Evolutionary conservation across 805 yeast genomes (phyloP).

Genomic region (Ogataea angusta): DNA sequence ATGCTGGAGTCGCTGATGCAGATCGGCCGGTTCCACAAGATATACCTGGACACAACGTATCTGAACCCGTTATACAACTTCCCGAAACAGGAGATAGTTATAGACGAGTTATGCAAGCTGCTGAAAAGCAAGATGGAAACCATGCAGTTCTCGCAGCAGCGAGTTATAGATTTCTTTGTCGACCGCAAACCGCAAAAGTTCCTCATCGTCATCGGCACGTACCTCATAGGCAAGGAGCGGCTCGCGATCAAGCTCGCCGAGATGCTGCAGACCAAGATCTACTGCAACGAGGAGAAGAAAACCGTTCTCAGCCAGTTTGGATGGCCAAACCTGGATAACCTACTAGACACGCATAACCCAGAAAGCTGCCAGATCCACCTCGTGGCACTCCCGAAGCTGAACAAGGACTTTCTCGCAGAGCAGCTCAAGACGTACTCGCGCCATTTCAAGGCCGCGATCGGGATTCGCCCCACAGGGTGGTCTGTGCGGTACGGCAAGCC

Average conservation of each 20-base stretch:
- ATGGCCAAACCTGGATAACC: constrained; percentile 39
- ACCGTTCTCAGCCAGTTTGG: constrained; percentile 44
- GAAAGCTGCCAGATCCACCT: constrained; percentile 60
- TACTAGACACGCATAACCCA: constrained; percentile 44
- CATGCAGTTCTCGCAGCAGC: constrained; percentile 25
- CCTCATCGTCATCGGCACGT: constrained; percentile 76
- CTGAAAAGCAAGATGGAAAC: constrained; percentile 29
- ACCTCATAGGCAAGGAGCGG: constrained; percentile 89
- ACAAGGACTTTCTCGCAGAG: constrained; percentile 41
- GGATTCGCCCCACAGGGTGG: constrained; percentile 92
- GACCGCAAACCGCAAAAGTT: constrained; percentile 17
- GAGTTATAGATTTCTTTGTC: constrained; percentile 39
- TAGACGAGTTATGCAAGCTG: constrained; percentile 56
- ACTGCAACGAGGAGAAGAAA: constrained; percentile 47
- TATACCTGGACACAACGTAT: constrained; percentile 91
- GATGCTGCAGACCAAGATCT: constrained; percentile 50
- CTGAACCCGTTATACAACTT: constrained; percentile 70
- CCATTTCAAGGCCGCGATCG: constrained; percentile 61
- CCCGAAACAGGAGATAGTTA: constrained; percentile 72
- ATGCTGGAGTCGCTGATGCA: constrained; percentile 42
- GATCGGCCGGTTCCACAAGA: constrained; percentile 44
- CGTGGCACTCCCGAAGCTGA: constrained; percentile 60
- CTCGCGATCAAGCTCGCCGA: constrained; percentile 67
- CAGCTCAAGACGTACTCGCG: constrained; percentile 47
- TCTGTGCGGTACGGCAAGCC: constrained; percentile 41